A percentile compares a stretch with the other conserved stretches of the same genome.
Conservation (phyloP, 805 yeast genomes). For the Suhomyces kilbournensis region DNA sequence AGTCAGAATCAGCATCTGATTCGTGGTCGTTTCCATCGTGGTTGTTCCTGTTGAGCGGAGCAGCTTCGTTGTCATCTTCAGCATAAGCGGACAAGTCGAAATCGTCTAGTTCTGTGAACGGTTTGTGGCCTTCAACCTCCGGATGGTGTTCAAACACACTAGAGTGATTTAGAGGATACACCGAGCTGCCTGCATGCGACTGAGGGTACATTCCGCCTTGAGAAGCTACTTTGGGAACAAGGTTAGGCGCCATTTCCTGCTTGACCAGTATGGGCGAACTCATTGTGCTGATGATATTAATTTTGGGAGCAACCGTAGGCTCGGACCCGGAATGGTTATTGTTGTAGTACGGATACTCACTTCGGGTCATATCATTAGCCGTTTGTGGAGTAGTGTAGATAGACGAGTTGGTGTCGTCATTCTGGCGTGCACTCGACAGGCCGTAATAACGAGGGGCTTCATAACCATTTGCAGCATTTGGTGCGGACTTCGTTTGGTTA, state of each 20-base stretch:
- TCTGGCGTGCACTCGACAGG: not conserved
- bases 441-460: not conserved
- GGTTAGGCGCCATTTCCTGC: slow-evolving; percentile 23
- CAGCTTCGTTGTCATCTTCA: slow-evolving; percentile 11
- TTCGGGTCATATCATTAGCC: slow-evolving; percentile 31
- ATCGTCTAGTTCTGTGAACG: slow-evolving; percentile 39
- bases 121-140: slow-evolving; percentile 44
- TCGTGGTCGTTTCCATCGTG: slow-evolving; percentile 15
- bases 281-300: slow-evolving; percentile 30
- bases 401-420: slow-evolving; percentile 17
- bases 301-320: slow-evolving; percentile 7
- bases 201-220: slow-evolving; percentile 21
- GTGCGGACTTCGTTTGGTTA: not conserved
- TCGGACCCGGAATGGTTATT: not conserved
- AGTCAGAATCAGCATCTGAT: slow-evolving; percentile 55
- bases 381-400: slow-evolving; percentile 29
- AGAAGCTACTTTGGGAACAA: slow-evolving; percentile 18
- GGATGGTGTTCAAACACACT: slow-evolving; percentile 47
- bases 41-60: slow-evolving; percentile 5
- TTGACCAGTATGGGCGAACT: slow-evolving; percentile 31
- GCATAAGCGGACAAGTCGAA: slow-evolving; percentile 25
- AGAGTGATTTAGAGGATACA: slow-evolving; percentile 7
- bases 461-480: not conserved
- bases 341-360: slow-evolving; percentile 8
- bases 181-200: slow-evolving; percentile 6